Conservation (phyloP, 1,284 basidiomycete genomes). For the Cutaneotrichosporon cutaneum region DNA sequence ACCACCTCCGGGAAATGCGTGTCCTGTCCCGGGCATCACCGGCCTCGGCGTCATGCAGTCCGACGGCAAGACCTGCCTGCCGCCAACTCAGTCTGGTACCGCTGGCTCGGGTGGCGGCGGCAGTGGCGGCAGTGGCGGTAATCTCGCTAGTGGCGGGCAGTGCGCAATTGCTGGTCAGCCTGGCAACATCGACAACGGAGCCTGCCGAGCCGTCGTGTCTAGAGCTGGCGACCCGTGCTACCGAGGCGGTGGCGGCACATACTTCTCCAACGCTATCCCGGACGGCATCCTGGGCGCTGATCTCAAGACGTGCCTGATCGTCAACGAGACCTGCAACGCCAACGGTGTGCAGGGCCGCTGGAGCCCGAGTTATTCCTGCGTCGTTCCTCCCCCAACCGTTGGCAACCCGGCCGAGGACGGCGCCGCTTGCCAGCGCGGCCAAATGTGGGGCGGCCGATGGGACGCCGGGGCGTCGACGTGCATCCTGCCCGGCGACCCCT, state of each 20-base stretch:
- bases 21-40: not conserved
- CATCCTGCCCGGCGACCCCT: not conserved
- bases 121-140: not conserved
- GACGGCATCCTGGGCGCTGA: not conserved
- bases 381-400: not conserved
- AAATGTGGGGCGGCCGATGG: constrained; percentile 3
- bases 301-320: not conserved
- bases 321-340: not conserved
- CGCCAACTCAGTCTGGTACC: not conserved
- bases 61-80: not conserved
- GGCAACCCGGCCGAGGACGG: not conserved
- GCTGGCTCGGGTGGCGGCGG: not conserved
- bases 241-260: not conserved
- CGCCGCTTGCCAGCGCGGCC: not conserved
- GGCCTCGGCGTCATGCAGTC: not conserved
- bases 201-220: not conserved
- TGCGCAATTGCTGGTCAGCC: not conserved
- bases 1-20: not conserved
- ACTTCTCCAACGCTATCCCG: not conserved
- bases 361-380: constrained; percentile 2
- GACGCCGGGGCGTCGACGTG: not conserved
- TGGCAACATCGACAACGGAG: not conserved
- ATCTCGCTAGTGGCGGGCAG: not conserved
- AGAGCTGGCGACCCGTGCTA: constrained; percentile 3
- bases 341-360: not conserved